Evolutionary conservation across 139 green algal genomes (phyloP).

Genomic region (Parachlorella kessleri): DNA sequence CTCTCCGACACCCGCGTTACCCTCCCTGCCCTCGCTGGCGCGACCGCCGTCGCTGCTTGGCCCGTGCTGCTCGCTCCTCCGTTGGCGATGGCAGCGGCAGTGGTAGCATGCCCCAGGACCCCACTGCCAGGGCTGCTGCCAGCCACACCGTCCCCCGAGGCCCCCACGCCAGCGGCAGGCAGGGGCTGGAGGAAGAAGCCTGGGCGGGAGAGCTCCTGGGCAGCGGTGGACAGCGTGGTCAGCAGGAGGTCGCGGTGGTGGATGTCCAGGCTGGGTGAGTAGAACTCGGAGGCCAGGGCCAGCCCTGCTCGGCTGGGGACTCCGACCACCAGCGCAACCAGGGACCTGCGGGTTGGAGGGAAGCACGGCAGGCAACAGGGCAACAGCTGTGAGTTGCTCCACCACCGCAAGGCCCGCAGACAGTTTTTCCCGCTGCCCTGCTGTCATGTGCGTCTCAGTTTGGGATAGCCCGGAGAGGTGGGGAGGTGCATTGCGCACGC

Average conservation of each 20-base stretch:
- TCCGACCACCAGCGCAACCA: slow-evolving; percentile 58
- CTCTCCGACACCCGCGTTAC: slow-evolving; percentile 5
- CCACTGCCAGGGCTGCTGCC: background rate
- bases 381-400: no score
- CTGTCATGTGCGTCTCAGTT: no score
- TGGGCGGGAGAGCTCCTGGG: slow-evolving; percentile 46
- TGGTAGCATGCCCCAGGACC: background rate
- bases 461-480: no score
- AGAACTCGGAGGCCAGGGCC: slow-evolving; percentile 64
- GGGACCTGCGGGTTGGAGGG: slow-evolving; percentile 33
- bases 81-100: slow-evolving; percentile 18
- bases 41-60: slow-evolving; percentile 2
- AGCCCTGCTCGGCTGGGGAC: slow-evolving; percentile 49
- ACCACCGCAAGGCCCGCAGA: no score
- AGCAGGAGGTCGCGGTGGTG: slow-evolving; percentile 71
- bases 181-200: slow-evolving; percentile 20
- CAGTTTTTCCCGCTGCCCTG: no score
- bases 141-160: background rate
- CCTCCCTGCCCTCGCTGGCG: slow-evolving; percentile 8
- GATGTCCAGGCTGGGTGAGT: slow-evolving; percentile 73
- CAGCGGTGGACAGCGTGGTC: slow-evolving; percentile 60
- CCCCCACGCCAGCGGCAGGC: background rate
- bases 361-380: no score
- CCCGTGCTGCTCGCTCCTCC: no score
- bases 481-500: no score